phyloP scores from a whole-genome alignment of 345 rosid genomes.

The Dimocarpus longan region DNA sequence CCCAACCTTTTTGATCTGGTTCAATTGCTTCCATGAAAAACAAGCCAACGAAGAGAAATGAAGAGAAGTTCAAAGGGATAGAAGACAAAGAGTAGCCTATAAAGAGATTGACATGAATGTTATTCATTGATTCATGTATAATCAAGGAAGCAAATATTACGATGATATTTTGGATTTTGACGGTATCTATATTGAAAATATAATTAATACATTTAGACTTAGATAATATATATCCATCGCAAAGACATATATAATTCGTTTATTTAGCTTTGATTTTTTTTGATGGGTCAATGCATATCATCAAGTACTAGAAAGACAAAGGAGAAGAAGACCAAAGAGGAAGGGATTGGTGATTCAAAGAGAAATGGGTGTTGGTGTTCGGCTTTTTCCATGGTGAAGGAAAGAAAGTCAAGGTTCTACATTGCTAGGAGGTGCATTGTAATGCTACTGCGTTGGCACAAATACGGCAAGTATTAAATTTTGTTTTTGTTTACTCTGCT shows the following conservation, averaged over 20 bases:
- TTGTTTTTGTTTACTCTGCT: neutral
- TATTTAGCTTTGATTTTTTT: neutral
- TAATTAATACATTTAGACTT: too few relatives aligned
- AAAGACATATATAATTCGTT: too few relatives aligned
- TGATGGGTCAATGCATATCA: constrained; percentile 38
- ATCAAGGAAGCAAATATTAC: too few relatives aligned
- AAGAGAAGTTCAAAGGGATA: neutral
- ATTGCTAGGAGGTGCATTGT: constrained; percentile 52
- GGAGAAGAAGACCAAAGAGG: neutral
- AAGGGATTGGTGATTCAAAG: constrained; percentile 15
- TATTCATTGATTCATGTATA: neutral
- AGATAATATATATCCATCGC: neutral
- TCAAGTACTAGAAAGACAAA: neutral
- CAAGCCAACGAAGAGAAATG: neutral
- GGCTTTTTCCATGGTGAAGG: constrained; percentile 37
- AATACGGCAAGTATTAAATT: constrained; percentile 47
- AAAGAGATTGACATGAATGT: neutral
- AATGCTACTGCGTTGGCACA: constrained; percentile 67
- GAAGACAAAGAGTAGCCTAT: neutral
- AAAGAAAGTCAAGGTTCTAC: constrained; percentile 54
- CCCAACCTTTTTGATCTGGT: neutral
- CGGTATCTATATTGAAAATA: too few relatives aligned
- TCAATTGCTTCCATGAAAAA: neutral
- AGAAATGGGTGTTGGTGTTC: constrained; percentile 41
- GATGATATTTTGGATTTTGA: too few relatives aligned